Percentiles rank a stretch among this genome's conserved stretches.
These are phyloP conservation scores for Vanrija sp. DNA, from an alignment of 1,284 basidiomycete species.

Conservation along the genomic window DNA sequence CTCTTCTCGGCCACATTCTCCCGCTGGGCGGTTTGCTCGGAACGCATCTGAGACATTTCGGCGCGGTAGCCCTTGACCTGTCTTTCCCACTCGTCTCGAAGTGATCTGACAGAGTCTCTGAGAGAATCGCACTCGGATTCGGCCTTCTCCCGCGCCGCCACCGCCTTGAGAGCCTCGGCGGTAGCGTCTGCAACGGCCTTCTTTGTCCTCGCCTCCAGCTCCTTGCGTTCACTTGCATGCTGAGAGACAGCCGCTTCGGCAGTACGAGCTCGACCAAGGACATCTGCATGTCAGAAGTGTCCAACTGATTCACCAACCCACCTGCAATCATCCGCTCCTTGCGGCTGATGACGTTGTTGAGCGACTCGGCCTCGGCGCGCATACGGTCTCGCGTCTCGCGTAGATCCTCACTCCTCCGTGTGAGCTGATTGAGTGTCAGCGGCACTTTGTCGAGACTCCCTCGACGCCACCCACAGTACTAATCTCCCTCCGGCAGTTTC, in stretches of 20 bases:
- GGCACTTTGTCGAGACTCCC: neutral
- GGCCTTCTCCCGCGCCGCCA: constrained; percentile 27
- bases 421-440: constrained; percentile 25
- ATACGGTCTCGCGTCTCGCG: constrained; percentile 46
- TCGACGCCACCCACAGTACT: constrained; percentile 26
- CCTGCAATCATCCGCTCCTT: constrained; percentile 45
- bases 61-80: constrained; percentile 36
- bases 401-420: constrained; percentile 45
- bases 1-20: constrained; percentile 37
- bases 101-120: constrained; percentile 36
- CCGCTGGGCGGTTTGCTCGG: constrained; percentile 27
- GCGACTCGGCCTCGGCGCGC: constrained; percentile 41
- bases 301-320: constrained; percentile 5
- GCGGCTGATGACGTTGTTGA: constrained; percentile 43
- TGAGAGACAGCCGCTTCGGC: constrained; percentile 36
- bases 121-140: constrained; percentile 39
- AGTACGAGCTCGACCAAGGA: constrained; percentile 41
- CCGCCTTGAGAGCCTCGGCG: constrained; percentile 33
- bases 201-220: constrained; percentile 36
- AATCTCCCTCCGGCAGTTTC: constrained; percentile 33
- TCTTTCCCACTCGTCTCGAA: constrained; percentile 42
- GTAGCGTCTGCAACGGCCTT: constrained; percentile 36
- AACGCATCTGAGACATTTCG: constrained; percentile 28
- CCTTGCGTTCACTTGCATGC: constrained; percentile 34
- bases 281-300: constrained; percentile 23